Evolutionary conservation across 371 early-diverging fungal genomes (phyloP).

Genomic region (Circinella minor): DNA sequence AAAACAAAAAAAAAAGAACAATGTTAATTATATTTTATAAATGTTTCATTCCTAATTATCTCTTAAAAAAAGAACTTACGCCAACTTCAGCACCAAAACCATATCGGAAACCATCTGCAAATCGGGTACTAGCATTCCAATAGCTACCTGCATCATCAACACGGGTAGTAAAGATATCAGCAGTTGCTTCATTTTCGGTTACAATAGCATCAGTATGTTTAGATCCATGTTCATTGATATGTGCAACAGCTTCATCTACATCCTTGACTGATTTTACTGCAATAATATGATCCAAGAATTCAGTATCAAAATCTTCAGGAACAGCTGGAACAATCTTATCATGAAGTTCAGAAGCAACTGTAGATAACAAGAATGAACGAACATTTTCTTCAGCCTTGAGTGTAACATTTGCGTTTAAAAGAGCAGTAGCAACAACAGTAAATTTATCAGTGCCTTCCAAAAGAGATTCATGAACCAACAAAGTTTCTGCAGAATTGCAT

Average conservation of each 20-base stretch:
- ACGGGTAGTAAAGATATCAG: constrained; percentile 84
- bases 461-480: constrained; percentile 77
- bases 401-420: constrained; percentile 62
- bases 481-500: constrained; percentile 93
- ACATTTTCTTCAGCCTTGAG: constrained; percentile 63
- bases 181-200: constrained; percentile 74
- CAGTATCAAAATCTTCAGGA: constrained; percentile 80
- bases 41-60: no score
- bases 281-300: constrained; percentile 86
- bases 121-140: constrained; percentile 96
- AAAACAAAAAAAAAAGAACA: neutral
- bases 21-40: no score
- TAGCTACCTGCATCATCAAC: constrained; percentile 98
- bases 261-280: constrained; percentile 82
- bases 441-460: constrained; percentile 50
- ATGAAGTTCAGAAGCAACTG: constrained; percentile 17
- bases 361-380: constrained; percentile 23
- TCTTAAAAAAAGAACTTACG: constrained; percentile 42
- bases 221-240: constrained; percentile 91
- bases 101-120: constrained; percentile 98
- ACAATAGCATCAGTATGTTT: constrained; percentile 96
- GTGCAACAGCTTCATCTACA: constrained; percentile 83
- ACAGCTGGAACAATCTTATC: constrained; percentile 32
- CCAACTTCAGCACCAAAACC: constrained; percentile 98
- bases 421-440: constrained; percentile 53